phyloP scores from a whole-genome alignment of 805 yeast genomes.

The Candida glaebosa region DNA sequence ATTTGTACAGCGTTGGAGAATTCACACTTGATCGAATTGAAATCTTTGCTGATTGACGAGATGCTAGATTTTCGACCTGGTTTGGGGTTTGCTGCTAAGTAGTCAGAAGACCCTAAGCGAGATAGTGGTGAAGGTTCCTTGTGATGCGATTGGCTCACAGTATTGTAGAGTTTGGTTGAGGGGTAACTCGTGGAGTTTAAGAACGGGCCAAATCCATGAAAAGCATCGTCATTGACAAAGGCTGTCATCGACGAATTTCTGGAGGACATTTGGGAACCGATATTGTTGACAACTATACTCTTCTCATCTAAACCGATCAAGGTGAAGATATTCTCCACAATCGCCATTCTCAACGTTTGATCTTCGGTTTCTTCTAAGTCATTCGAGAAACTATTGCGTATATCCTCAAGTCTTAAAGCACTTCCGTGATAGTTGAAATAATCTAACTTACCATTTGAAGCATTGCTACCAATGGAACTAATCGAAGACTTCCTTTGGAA shows the following conservation, averaged over 20 bases:
- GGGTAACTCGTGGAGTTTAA: conserved; percentile 12
- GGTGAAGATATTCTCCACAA: conserved; percentile 68
- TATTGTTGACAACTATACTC: not conserved
- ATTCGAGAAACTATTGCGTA: conserved; percentile 1
- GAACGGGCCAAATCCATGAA: conserved; percentile 12
- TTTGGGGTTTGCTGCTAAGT: not conserved
- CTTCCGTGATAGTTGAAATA: conserved; percentile 3
- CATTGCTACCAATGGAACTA: not conserved
- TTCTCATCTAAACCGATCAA: conserved; percentile 57
- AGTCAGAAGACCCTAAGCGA: not conserved
- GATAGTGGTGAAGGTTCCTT: conserved; percentile 3
- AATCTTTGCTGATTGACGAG: not conserved
- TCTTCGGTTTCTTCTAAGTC: conserved; percentile 71
- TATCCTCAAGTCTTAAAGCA: conserved; percentile 3
- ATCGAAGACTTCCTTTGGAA: conserved; percentile 10
- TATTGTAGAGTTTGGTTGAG: conserved; percentile 28
- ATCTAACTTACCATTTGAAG: not conserved
- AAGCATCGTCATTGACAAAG: conserved; percentile 4
- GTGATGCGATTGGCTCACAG: conserved; percentile 21
- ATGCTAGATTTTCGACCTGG: not conserved
- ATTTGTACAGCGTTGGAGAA: conserved; percentile 61
- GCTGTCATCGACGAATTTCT: conserved; percentile 30
- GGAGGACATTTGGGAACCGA: conserved; percentile 17
- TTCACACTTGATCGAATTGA: conserved; percentile 36
- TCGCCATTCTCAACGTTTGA: conserved; percentile 53